A percentile compares a stretch with the other conserved stretches of the same genome.
phyloP scores from a whole-genome alignment of 306 rosid species.

The Alnus glutinosa region DNA sequence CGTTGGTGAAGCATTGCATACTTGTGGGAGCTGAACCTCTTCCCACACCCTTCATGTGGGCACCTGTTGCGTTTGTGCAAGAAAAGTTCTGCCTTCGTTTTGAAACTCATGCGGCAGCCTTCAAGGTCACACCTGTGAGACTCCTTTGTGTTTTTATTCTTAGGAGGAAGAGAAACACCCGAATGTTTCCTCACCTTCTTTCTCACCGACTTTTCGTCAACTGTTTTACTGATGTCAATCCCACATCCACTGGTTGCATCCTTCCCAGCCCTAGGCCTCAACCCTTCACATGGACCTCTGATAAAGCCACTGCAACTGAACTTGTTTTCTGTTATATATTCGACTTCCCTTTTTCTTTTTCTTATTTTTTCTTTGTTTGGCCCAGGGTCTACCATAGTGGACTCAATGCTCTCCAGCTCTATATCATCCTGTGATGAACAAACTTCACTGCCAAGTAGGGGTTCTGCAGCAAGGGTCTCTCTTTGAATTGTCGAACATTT shows the following conservation, averaged over 20 bases:
- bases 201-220: constrained; percentile 40
- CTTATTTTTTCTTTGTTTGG: constrained; percentile 31
- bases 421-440: constrained; percentile 38
- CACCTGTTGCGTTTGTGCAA: constrained; percentile 84
- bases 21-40: constrained; percentile 90
- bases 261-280: constrained; percentile 74
- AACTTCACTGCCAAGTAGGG: constrained; percentile 30
- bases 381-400: constrained; percentile 32
- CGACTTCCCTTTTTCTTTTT: constrained; percentile 58
- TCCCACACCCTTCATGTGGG: constrained; percentile 89
- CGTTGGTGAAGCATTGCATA: constrained; percentile 84
- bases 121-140: constrained; percentile 72
- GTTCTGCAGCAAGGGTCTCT: constrained; percentile 24
- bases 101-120: constrained; percentile 83
- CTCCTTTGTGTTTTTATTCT: constrained; percentile 45
- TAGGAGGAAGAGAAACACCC: constrained; percentile 32
- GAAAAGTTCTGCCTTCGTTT: constrained; percentile 59
- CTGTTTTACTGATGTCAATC: constrained; percentile 28
- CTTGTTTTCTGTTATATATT: constrained; percentile 35
- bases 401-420: constrained; percentile 37
- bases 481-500: constrained; percentile 44
- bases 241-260: constrained; percentile 29
- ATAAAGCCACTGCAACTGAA: constrained; percentile 46
- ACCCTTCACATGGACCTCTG: constrained; percentile 90
- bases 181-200: constrained; percentile 51